Percentiles rank a stretch among this genome's conserved stretches.
Conservation (phyloP, 345 rosid species). For the Melastoma malabathricum region DNA sequence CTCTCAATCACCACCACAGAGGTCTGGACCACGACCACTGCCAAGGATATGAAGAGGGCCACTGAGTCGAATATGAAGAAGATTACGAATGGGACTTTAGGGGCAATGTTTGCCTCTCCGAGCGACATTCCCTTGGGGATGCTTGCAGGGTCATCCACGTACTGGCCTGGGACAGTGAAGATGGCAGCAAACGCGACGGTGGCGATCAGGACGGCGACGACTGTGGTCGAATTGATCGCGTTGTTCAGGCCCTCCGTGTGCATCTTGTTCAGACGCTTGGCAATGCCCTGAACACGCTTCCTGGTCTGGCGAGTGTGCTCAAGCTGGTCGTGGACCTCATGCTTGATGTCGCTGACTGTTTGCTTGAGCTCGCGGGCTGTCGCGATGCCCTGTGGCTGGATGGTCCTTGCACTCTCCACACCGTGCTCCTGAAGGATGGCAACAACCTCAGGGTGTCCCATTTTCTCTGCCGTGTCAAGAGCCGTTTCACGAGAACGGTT, state of each 20-base stretch:
- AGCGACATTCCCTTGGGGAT: constrained; percentile 25
- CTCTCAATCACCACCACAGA: constrained; percentile 79
- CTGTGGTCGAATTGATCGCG: constrained; percentile 76
- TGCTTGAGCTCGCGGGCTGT: constrained; percentile 57
- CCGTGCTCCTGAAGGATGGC: constrained; percentile 38
- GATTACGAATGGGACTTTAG: constrained; percentile 42
- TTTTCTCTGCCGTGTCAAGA: constrained; percentile 59
- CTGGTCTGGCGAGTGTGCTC: constrained; percentile 57
- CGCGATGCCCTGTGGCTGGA: constrained; percentile 25
- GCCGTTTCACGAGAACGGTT: constrained; percentile 67
- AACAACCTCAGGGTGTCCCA: constrained; percentile 29
- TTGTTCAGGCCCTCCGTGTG: constrained; percentile 83
- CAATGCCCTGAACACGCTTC: constrained; percentile 65
- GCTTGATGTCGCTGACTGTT: constrained; percentile 80
- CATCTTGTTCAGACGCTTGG: constrained; percentile 66
- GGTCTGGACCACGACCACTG: constrained; percentile 93
- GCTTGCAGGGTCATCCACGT: constrained; percentile 19
- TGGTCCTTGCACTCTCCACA: constrained; percentile 39
- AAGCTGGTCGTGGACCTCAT: constrained; percentile 72
- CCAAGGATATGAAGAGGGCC: constrained; percentile 86
- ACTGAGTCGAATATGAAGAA: constrained; percentile 68
- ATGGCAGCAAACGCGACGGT: constrained; percentile 91
- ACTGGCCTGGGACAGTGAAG: constrained; percentile 79
- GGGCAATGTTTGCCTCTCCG: constrained; percentile 59
- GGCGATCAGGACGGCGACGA: constrained; percentile 89